Conservation (phyloP, 768 basidiomycete genomes). For the Serendipita indica region DNA sequence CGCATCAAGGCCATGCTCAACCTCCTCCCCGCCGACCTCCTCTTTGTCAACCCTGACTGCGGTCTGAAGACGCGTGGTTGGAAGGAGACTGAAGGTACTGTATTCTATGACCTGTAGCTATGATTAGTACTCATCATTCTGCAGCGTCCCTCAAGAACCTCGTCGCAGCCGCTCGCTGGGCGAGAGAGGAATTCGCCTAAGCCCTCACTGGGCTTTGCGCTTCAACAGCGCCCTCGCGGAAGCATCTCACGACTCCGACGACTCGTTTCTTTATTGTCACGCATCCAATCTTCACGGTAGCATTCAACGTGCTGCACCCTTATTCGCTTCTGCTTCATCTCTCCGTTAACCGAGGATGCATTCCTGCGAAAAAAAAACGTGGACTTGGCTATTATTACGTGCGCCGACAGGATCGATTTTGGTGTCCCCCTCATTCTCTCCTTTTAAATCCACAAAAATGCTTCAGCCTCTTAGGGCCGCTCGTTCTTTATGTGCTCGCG, state of each 20-base stretch:
- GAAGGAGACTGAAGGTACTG: conserved; percentile 83
- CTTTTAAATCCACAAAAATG: background rate
- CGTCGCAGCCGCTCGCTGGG: conserved; percentile 86
- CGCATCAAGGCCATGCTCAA: conserved; percentile 72
- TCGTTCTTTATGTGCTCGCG: background rate
- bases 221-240: conserved; percentile 69
- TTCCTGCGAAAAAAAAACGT: background rate
- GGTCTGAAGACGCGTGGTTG: conserved; percentile 98
- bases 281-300: background rate
- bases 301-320: background rate
- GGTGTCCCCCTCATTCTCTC: background rate
- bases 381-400: background rate
- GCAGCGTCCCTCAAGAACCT: conserved; percentile 67
- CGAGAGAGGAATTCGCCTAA: conserved; percentile 70
- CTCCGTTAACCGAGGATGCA: background rate
- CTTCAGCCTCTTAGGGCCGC: background rate
- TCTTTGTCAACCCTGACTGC: conserved; percentile 95
- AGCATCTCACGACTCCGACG: conserved; percentile 1
- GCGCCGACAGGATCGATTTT: background rate
- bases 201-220: conserved; percentile 33
- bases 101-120: background rate
- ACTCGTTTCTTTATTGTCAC: background rate
- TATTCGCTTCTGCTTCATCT: too few relatives aligned
- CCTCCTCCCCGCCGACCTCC: conserved; percentile 63
- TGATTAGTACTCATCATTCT: conserved; percentile 13